Percentiles rank a stretch among this genome's conserved stretches.
These are phyloP conservation scores for Xylona heveae DNA, from an alignment of 495 filamentous ascomycete genomes.

Conservation along the genomic window DNA sequence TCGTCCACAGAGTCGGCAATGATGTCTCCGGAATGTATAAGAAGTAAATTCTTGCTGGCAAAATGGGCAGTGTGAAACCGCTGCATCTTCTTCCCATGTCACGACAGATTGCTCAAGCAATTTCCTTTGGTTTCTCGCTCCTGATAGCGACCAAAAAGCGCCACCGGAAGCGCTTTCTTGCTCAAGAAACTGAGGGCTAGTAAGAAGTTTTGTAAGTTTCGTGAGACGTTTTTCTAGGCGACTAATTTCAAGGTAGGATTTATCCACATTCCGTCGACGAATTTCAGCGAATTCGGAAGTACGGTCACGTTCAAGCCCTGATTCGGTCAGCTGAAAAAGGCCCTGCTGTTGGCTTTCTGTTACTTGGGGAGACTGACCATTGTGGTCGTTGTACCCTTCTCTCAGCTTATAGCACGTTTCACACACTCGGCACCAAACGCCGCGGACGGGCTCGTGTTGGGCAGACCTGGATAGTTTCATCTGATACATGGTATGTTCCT, in stretches of 20 bases:
- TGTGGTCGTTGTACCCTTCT: conserved; percentile 85
- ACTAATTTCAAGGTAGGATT: conserved; percentile 64
- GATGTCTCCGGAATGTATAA: conserved; percentile 78
- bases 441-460: conserved; percentile 75
- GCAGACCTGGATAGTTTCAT: conserved; percentile 91
- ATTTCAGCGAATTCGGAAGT: conserved; percentile 42
- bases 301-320: conserved; percentile 42
- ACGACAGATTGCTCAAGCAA: conserved; percentile 76
- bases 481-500: conserved; percentile 98
- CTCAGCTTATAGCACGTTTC: conserved; percentile 96
- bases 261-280: conserved; percentile 59
- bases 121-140: conserved; percentile 47
- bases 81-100: conserved; percentile 82
- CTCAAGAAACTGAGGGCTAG: conserved; percentile 44
- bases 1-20: conserved; percentile 80
- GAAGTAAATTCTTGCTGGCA: conserved; percentile 85
- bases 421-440: conserved; percentile 85
- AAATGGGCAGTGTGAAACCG: conserved; percentile 65
- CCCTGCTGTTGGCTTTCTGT: background rate
- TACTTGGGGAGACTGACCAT: conserved; percentile 22
- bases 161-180: conserved; percentile 23
- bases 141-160: conserved; percentile 34
- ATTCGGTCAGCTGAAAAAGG: conserved; percentile 2
- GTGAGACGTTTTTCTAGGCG: conserved; percentile 80
- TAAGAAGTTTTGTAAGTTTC: conserved; percentile 67